Conservation (phyloP, 164 flowering plant genomes). For the Magnolia officinalis region DNA sequence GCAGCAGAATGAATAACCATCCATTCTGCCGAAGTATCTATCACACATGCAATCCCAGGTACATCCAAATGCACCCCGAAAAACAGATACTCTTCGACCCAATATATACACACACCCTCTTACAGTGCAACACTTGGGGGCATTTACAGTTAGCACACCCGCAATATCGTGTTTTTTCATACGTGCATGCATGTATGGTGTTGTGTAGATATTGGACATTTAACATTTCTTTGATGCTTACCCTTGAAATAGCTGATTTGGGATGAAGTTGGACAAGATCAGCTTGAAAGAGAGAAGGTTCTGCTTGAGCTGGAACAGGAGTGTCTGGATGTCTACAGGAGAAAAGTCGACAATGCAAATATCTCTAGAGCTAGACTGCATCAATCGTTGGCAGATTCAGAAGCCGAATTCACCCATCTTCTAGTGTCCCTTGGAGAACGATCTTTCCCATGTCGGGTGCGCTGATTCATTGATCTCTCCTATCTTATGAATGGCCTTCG, state of each 20-base stretch:
- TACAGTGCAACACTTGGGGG: not conserved
- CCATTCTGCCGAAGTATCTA: not conserved
- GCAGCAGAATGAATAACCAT: not conserved
- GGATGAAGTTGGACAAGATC: constrained; percentile 92
- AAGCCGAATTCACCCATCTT: constrained; percentile 80
- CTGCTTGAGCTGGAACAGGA: constrained; percentile 79
- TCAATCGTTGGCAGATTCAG: constrained; percentile 73
- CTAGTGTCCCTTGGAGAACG: constrained; percentile 78
- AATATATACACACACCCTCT: too few species aligned
- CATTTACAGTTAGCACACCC: not conserved
- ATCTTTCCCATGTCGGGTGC: constrained; percentile 77
- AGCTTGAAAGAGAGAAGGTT: constrained; percentile 65
- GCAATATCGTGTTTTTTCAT: not conserved
- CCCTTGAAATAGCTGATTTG: constrained; percentile 62
- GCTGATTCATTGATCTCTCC: not conserved
- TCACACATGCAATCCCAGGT: not conserved
- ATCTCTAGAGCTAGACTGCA: constrained; percentile 76
- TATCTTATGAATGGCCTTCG: not conserved
- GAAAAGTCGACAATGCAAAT: constrained; percentile 81
- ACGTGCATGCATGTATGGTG: not conserved
- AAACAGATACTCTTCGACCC: not conserved
- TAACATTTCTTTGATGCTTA: not conserved
- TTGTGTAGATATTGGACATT: not conserved
- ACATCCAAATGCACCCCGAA: not conserved
- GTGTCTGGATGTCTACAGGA: constrained; percentile 73